These are phyloP conservation scores for Pichia sp. DNA, from an alignment of 1,139 yeast genomes.

Conservation along the genomic window DNA sequence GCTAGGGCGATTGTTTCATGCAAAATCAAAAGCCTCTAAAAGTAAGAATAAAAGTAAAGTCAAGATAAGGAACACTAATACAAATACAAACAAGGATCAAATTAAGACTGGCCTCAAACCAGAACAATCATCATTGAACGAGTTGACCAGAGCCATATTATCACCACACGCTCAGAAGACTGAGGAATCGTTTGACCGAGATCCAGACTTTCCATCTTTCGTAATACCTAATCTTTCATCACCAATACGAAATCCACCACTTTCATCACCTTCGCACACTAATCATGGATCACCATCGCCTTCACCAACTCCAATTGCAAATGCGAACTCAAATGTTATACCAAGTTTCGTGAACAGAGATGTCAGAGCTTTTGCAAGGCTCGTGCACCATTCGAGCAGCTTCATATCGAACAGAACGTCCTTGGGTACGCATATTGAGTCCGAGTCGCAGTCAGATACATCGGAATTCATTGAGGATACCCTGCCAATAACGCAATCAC, in stretches of 20 bases:
- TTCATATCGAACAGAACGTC: constrained; percentile 4
- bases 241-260: no score
- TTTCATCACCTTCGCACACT: no score
- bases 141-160: no score
- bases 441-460: background rate
- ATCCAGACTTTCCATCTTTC: no score
- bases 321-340: background rate
- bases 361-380: constrained; percentile 8
- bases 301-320: no score
- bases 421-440: background rate
- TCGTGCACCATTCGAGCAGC: constrained; percentile 6
- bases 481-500: constrained; percentile 4
- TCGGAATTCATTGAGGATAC: constrained; percentile 10
- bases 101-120: background rate
- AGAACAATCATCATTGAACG: background rate
- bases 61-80: no score
- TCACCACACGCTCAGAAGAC: no score
- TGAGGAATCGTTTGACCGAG: no score
- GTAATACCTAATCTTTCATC: no score
- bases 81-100: background rate
- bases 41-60: no score
- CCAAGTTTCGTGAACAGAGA: constrained; percentile 12
- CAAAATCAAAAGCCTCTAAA: no score
- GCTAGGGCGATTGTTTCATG: constrained; percentile 25
- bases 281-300: background rate